Conservation (phyloP, 345 rosid genomes). For the Linum trigynum region DNA sequence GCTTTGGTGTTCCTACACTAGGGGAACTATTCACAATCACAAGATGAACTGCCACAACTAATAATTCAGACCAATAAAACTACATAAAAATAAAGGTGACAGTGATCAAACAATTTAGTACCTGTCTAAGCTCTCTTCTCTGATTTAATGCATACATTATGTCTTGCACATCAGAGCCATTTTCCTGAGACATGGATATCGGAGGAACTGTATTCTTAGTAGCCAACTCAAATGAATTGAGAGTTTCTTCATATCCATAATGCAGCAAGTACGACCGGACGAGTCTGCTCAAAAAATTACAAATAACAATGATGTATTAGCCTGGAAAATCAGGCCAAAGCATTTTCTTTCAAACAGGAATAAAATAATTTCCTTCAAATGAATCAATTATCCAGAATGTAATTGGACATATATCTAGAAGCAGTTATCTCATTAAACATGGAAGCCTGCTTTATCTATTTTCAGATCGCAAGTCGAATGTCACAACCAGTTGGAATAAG, state of each 20-base stretch:
- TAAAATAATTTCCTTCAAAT: neutral
- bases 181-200: slow-evolving; percentile 44
- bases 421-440: too few species aligned
- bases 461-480: too few species aligned
- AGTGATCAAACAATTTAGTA: slow-evolving; percentile 20
- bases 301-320: neutral
- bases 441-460: too few species aligned
- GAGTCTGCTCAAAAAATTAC: slow-evolving; percentile 41
- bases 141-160: slow-evolving; percentile 58
- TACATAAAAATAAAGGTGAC: neutral
- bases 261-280: slow-evolving; percentile 82
- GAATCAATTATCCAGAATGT: neutral
- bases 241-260: slow-evolving; percentile 92
- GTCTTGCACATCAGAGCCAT: slow-evolving; percentile 54
- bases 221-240: slow-evolving; percentile 75
- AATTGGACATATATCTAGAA: too few species aligned
- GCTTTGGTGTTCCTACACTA: too few species aligned
- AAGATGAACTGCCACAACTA: too few species aligned
- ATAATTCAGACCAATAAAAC: neutral
- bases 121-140: slow-evolving; percentile 77
- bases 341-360: neutral
- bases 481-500: too few species aligned
- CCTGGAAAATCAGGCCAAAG: neutral
- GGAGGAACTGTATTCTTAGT: slow-evolving; percentile 67
- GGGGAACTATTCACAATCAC: too few species aligned